Conservation (phyloP, 2,329 filamentous ascomycete species). For the Botrytis hyacinthi region DNA sequence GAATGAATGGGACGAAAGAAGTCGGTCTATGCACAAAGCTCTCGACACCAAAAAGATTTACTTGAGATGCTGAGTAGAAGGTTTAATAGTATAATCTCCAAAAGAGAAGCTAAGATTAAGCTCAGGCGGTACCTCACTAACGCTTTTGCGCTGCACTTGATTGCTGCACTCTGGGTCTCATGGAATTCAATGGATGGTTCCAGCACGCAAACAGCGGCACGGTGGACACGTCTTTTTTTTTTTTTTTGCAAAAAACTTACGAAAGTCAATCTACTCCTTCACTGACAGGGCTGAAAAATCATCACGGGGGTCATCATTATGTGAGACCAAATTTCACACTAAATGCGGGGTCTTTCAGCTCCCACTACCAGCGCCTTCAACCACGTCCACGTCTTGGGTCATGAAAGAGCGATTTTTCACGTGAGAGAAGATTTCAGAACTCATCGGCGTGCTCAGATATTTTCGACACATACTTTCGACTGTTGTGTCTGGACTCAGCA, state of each 20-base stretch:
- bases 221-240: not conserved
- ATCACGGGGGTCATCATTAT: not conserved
- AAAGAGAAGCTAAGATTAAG: not conserved
- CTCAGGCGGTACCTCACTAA: not conserved
- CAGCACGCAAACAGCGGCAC: not conserved
- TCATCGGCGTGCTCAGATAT: not conserved
- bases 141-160: not conserved
- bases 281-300: not conserved
- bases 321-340: not conserved
- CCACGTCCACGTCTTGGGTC: not conserved
- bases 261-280: not conserved
- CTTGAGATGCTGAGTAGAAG: not conserved
- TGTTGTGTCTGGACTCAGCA: not conserved
- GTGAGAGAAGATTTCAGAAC: not conserved
- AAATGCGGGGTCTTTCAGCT: slow-evolving; percentile 5
- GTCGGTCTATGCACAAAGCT: not conserved
- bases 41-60: not conserved
- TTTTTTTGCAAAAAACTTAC: not conserved
- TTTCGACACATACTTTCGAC: not conserved
- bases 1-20: not conserved
- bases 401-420: not conserved
- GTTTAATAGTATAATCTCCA: not conserved
- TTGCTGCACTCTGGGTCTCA: not conserved
- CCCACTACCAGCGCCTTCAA: not conserved
- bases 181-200: not conserved